These are phyloP conservation scores for Colletotrichum plurivorum DNA, from an alignment of 2,329 filamentous ascomycete species.

Conservation along the genomic window DNA sequence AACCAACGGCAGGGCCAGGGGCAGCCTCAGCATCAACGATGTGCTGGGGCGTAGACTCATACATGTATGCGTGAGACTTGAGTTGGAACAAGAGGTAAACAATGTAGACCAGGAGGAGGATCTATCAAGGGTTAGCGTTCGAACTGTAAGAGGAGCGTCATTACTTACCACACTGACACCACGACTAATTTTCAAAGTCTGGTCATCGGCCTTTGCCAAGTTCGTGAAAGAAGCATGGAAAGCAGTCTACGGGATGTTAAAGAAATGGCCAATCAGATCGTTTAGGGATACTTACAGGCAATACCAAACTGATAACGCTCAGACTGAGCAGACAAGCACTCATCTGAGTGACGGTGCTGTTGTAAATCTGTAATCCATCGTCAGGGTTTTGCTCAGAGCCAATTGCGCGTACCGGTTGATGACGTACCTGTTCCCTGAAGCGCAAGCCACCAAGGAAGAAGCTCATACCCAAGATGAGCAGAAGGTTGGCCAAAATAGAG, in stretches of 20 bases:
- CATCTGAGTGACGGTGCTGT: slow-evolving; percentile 96
- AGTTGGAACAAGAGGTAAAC: slow-evolving; percentile 92
- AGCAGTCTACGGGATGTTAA: slow-evolving; percentile 72
- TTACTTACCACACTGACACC: slow-evolving; percentile 85
- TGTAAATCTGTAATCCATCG: slow-evolving; percentile 76
- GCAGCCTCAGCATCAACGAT: slow-evolving; percentile 93
- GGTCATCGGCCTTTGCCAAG: slow-evolving; percentile 71
- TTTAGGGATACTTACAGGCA: slow-evolving; percentile 73
- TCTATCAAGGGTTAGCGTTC: slow-evolving; percentile 54
- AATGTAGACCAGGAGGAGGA: slow-evolving; percentile 85
- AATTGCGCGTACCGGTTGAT: neutral
- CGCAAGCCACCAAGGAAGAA: slow-evolving; percentile 90
- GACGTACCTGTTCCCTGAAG: slow-evolving; percentile 83
- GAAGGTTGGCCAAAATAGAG: slow-evolving; percentile 88
- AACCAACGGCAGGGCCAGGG: slow-evolving; percentile 85
- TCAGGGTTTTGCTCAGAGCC: neutral
- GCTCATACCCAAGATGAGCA: slow-evolving; percentile 92
- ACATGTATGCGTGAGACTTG: slow-evolving; percentile 92
- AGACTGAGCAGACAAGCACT: slow-evolving; percentile 92
- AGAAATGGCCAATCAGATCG: neutral
- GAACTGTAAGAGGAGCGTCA: slow-evolving; percentile 13
- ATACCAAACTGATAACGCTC: slow-evolving; percentile 88
- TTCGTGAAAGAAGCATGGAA: slow-evolving; percentile 90
- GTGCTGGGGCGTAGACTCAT: slow-evolving; percentile 91
- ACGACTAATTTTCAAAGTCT: slow-evolving; percentile 87